phyloP scores from a whole-genome alignment of 352 stramenopile species.

The Elongisporangium anandrum region DNA sequence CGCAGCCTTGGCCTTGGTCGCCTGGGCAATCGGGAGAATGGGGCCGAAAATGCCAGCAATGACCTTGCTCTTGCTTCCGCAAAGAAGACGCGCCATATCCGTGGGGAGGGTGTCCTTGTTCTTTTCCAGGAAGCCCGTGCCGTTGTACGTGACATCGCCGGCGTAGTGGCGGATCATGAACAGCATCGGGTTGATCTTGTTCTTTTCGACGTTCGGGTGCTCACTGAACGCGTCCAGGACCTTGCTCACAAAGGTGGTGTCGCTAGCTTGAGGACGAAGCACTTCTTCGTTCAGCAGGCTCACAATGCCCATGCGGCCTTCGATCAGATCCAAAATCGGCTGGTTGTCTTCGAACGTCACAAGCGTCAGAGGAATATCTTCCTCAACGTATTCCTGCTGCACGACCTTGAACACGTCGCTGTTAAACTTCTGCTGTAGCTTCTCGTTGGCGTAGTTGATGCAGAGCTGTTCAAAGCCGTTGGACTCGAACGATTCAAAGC shows the following conservation, averaged over 20 bases:
- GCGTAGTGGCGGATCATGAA: slow-evolving; percentile 85
- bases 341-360: slow-evolving; percentile 92
- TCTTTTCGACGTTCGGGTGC: slow-evolving; percentile 84
- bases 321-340: slow-evolving; percentile 87
- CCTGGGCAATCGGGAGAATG: slow-evolving; percentile 19
- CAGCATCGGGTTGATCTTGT: slow-evolving; percentile 74
- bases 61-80: slow-evolving; percentile 44
- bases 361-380: slow-evolving; percentile 83
- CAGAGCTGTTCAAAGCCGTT: slow-evolving; percentile 90
- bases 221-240: slow-evolving; percentile 69
- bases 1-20: slow-evolving; percentile 4
- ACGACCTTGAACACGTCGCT: slow-evolving; percentile 94
- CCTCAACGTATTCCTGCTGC: slow-evolving; percentile 92
- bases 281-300: slow-evolving; percentile 95
- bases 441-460: slow-evolving; percentile 92
- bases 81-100: slow-evolving; percentile 75
- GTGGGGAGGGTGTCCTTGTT: slow-evolving; percentile 85
- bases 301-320: slow-evolving; percentile 87
- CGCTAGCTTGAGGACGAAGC: slow-evolving; percentile 78
- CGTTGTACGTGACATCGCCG: slow-evolving; percentile 79
- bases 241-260: slow-evolving; percentile 83
- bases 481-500: slow-evolving; percentile 92
- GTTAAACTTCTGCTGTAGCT: slow-evolving; percentile 90
- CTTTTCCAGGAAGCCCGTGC: slow-evolving; percentile 71
- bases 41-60: slow-evolving; percentile 72